phyloP scores from a whole-genome alignment of 805 yeast species.

The Candida vartiovaarae region DNA sequence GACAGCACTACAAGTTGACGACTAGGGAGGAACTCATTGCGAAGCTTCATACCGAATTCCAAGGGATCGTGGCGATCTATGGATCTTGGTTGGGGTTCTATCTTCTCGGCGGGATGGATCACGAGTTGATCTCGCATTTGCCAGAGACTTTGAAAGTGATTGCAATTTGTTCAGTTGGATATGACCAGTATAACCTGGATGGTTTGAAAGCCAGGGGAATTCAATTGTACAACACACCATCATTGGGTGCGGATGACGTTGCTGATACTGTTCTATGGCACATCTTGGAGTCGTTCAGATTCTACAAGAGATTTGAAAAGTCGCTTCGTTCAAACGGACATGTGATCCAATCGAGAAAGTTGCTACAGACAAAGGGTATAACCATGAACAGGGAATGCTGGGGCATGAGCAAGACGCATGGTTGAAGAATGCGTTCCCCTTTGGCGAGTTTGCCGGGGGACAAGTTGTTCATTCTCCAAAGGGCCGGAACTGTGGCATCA shows the following conservation, averaged over 20 bases:
- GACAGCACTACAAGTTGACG: constrained; percentile 27
- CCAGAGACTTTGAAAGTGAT: constrained; percentile 42
- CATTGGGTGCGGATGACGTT: constrained; percentile 49
- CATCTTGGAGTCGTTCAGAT: constrained; percentile 47
- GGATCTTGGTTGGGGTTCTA: constrained; percentile 54
- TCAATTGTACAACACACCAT: constrained; percentile 39
- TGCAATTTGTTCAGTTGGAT: constrained; percentile 52
- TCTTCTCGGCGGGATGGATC: constrained; percentile 42
- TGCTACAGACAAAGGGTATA: constrained; percentile 26
- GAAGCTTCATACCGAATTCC: constrained; percentile 30
- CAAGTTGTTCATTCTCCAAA: constrained; percentile 34
- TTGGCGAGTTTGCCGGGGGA: constrained; percentile 32
- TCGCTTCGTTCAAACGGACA: constrained; percentile 28
- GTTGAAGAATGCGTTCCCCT: constrained; percentile 21
- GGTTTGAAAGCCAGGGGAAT: constrained; percentile 34
- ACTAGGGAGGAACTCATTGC: constrained; percentile 32
- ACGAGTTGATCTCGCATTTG: constrained; percentile 35
- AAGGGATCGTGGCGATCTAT: constrained; percentile 43
- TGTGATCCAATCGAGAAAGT: constrained; percentile 34
- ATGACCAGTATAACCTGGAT: constrained; percentile 41
- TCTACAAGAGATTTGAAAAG: constrained; percentile 33
- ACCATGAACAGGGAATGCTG: constrained; percentile 24
- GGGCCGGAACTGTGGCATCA: constrained; percentile 44
- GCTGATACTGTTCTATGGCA: constrained; percentile 58
- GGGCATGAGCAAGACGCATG: constrained; percentile 22